phyloP scores from a whole-genome alignment of 2,329 filamentous ascomycete genomes.

The Nakataea oryzae region DNA sequence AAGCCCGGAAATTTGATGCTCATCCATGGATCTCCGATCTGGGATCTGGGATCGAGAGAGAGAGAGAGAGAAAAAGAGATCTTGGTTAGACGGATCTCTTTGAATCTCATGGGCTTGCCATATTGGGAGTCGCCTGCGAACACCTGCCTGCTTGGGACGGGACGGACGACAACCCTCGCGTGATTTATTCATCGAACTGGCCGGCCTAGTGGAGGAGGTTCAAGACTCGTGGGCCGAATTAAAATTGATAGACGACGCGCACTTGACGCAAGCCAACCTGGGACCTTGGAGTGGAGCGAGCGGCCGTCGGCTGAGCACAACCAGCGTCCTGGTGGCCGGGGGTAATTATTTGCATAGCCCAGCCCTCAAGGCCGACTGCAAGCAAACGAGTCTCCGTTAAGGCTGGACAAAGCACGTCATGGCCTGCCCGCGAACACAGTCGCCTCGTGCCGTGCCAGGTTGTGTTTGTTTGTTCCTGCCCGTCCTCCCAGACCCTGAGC shows the following conservation, averaged over 20 bases:
- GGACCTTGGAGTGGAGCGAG: not conserved
- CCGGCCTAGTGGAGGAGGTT: not conserved
- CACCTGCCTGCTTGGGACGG: not conserved
- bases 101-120: not conserved
- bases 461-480: not conserved
- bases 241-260: not conserved
- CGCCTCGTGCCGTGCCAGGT: not conserved
- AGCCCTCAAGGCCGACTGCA: not conserved
- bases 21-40: not conserved
- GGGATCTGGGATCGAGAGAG: not conserved
- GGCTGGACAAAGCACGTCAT: not conserved
- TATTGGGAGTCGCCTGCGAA: not conserved
- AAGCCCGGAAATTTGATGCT: not conserved
- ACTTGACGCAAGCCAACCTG: not conserved
- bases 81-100: not conserved
- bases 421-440: not conserved
- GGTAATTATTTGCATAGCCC: not conserved
- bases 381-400: not conserved
- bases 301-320: not conserved
- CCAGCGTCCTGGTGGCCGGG: too few species aligned
- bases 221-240: not conserved
- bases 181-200: not conserved
- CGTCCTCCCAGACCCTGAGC: not conserved
- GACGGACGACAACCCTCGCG: too few species aligned
- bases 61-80: not conserved